Base-by-base conservation (phyloP, 2,329 filamentous ascomycete species). In the Grosmannia penicillata region DNA sequence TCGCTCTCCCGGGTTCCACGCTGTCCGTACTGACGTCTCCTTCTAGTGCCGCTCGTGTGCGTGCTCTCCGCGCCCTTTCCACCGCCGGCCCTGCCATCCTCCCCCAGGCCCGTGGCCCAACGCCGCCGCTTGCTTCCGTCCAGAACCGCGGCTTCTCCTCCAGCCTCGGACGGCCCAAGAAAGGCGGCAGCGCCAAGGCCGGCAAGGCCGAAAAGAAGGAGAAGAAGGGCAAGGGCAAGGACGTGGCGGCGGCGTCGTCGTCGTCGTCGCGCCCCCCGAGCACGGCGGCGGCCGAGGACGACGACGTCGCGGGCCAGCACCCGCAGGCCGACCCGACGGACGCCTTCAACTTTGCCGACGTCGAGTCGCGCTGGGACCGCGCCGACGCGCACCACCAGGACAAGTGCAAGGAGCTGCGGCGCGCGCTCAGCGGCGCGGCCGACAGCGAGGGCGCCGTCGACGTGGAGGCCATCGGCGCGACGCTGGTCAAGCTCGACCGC, bases 341-440 rank as follows among this genome's bases (percentile, higher is more conserved):
- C 26, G 35, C 44, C 9, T 47, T 43, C 29, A 33, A 45, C 38
- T 45, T 49, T 35, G 40, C 34, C 25, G 47, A 47, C 30, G 42
- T 47, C 21, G 48, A 50, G 41, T 38, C 46, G 28, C 39, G 40
- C 9, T 49, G 45, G 45, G 39, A 44, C 28, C 42, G 43, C 39
- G 41, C 17, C 41, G 44, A 47, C 15, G 29, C 14, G 13, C 43
- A 45, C 38, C 35, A 45, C 41, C 35, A 37, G 17, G 47, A 47
- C 3, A 45, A 45, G 45, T 38, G 48, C 37, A 43, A 43, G 39
- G 43, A 45, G 41, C 44, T 50, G 37, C 38, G 33, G 28, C 43
- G 43, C 21, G 18, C 37, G 29, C 22, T 43, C 27, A 22, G 35
- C 23, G 39, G 40, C 18, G 27, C 17, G n/a, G 37, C 25, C 18